Evolutionary conservation across 139 green algal species (phyloP), one percentile per base, ranked within the genome.

Genomic region (Dunaliella primolecta): DNA sequence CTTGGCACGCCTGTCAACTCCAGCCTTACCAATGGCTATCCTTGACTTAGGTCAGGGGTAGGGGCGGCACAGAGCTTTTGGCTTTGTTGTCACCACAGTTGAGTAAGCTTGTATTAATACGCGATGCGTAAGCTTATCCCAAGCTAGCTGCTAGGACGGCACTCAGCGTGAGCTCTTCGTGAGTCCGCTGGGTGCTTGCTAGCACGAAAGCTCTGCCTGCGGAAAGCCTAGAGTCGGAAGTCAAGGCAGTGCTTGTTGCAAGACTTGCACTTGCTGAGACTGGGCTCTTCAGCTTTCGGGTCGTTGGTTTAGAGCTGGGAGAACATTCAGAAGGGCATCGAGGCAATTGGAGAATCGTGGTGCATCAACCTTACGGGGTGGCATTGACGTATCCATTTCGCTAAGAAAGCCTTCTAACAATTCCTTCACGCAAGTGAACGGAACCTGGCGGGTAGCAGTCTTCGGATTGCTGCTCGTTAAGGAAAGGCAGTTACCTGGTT

Each of bases 401-500:
- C 71, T 83, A 70, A 70, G 35, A 37, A 36, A 35, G 36, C 31
- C 36, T 83, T 31, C 32, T 79, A 46, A 80, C 81, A 34, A 76
- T 71, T 85, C 76, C 71, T 74, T 71, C 83, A 55, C 84, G 27
- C 24, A 55, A 36, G 37, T 38, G 75, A 33, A 74, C 36, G 78
- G 78, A 75, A 83, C 78, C 78, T 70, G 37, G 29, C 24, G 37
- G 24, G 75, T 30, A 38, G 32, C 75, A 1, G n/a, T 36, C n/a
- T 80, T 32, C 33, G 75, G 1, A 80, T 21, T 36, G 46, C 46
- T 64, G 46, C 46, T 33, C n/a, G 33, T 37, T 11, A 32, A 57
- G 80, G 80, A 84, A 93, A 89, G 90, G 88, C 88, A 94, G 94
- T 92, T 96, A 97, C 94, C 95, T 97, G 94, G 94, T 98, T 97